A percentile compares a stretch with the other conserved stretches of the same genome.
phyloP scores from a whole-genome alignment of 73 alveolate species.

The Uronychia binucleata region DNA sequence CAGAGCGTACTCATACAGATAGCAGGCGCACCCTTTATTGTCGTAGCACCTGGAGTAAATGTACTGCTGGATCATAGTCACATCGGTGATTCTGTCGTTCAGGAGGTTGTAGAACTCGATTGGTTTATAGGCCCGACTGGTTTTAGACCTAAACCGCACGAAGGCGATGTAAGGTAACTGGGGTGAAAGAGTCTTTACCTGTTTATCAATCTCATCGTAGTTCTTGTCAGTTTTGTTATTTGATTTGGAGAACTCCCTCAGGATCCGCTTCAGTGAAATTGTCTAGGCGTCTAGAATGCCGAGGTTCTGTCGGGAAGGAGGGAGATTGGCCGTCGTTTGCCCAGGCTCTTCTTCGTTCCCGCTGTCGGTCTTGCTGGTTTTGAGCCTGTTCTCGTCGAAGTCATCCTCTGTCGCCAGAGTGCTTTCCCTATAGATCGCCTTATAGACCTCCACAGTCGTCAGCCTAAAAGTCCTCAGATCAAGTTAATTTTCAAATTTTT shows the following conservation, averaged over 20 bases:
- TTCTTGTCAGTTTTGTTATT: not conserved
- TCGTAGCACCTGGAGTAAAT: slow-evolving; percentile 8
- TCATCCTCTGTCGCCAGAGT: not conserved
- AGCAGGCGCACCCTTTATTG: not conserved
- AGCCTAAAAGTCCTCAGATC: not conserved
- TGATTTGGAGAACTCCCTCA: not conserved
- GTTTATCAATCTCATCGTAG: not conserved
- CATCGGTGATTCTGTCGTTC: slow-evolving; percentile 31
- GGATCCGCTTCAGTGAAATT: not conserved
- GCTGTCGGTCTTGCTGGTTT: not conserved
- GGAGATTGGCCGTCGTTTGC: too few species aligned
- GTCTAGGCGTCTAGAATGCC: not conserved
- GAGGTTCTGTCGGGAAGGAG: not conserved
- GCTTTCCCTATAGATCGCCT: not conserved
- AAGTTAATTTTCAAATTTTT: not conserved
- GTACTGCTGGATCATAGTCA: slow-evolving; percentile 14
- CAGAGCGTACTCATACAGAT: slow-evolving; percentile 2
- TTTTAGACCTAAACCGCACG: slow-evolving; percentile 17
- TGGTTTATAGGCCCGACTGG: slow-evolving; percentile 28
- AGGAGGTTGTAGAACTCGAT: slow-evolving; percentile 26
- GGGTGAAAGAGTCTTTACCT: not conserved
- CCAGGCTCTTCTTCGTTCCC: not conserved
- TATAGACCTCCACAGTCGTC: not conserved
- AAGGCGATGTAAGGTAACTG: slow-evolving; percentile 28
- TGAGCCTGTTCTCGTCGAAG: not conserved